Percentiles rank a stretch among this genome's conserved stretches.
Conservation (phyloP, 305 asterid species). For the Fraxinus sp. region DNA sequence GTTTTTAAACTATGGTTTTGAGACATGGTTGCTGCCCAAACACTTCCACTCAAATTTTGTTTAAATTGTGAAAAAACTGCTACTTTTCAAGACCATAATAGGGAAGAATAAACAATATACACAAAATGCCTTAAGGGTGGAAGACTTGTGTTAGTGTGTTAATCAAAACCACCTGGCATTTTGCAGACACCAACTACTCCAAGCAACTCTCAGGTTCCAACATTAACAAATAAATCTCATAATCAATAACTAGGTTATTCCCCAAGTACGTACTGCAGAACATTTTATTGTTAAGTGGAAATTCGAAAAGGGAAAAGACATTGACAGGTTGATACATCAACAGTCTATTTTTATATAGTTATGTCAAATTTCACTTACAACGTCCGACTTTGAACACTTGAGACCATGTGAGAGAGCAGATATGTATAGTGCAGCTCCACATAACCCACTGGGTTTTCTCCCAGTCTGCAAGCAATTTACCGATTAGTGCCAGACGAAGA, state of each 20-base stretch:
- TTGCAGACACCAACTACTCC: constrained; percentile 2
- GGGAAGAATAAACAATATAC: not conserved
- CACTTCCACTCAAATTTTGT: not conserved
- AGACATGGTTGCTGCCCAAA: not conserved
- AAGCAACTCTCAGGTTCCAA: not conserved
- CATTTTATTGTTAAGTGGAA: constrained; percentile 9
- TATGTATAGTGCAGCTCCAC: constrained; percentile 88
- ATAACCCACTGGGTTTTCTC: constrained; percentile 90
- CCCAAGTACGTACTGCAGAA: constrained; percentile 4
- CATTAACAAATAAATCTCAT: constrained; percentile 4
- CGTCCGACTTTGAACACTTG: constrained; percentile 54
- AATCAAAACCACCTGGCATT: not conserved
- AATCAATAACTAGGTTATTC: constrained; percentile 10
- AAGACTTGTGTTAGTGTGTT: not conserved
- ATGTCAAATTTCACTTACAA: constrained; percentile 52
- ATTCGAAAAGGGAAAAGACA: constrained; percentile 3
- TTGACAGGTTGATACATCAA: constrained; percentile 9
- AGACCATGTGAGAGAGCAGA: constrained; percentile 76
- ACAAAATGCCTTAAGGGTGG: not conserved
- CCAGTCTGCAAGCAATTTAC: constrained; percentile 61
- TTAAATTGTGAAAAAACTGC: not conserved
- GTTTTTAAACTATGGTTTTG: not conserved
- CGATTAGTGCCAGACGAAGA: constrained; percentile 19
- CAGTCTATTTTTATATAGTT: constrained; percentile 5
- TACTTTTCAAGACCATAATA: not conserved